These are phyloP conservation scores for Malania oleifera DNA, from an alignment of 164 flowering plant genomes.

Conservation along the genomic window DNA sequence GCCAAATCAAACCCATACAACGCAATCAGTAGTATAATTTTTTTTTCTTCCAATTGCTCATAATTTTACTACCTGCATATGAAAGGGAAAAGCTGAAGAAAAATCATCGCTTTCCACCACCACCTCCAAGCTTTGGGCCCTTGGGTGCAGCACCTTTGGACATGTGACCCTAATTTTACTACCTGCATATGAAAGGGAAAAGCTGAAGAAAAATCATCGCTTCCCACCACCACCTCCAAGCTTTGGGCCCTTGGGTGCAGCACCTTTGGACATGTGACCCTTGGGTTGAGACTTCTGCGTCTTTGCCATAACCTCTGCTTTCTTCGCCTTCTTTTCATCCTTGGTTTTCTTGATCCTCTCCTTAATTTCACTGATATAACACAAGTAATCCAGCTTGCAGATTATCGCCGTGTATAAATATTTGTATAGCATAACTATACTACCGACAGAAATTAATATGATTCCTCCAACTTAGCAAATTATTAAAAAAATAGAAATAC, in stretches of 20 bases:
- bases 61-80: too few relatives aligned
- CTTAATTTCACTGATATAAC: slow-evolving; percentile 34
- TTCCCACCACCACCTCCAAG: slow-evolving; percentile 56
- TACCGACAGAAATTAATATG: too few relatives aligned
- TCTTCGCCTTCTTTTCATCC: slow-evolving; percentile 52
- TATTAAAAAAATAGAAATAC: neutral
- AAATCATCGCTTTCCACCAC: slow-evolving; percentile 42
- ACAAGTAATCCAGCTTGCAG: neutral
- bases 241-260: slow-evolving; percentile 36
- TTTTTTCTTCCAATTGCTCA: too few relatives aligned
- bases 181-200: too few relatives aligned
- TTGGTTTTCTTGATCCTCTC: slow-evolving; percentile 51
- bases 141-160: slow-evolving; percentile 35
- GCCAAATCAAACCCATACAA: too few relatives aligned
- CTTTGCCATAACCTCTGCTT: slow-evolving; percentile 41
- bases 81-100: too few relatives aligned
- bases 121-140: slow-evolving; percentile 48
- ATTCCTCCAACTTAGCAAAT: too few relatives aligned
- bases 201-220: too few relatives aligned
- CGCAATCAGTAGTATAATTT: too few relatives aligned
- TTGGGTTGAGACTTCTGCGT: slow-evolving; percentile 28
- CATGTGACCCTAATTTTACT: slow-evolving; percentile 25
- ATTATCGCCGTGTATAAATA: too few relatives aligned
- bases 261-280: slow-evolving; percentile 33
- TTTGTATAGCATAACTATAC: too few relatives aligned